Conservation (phyloP, 352 stramenopile species). For the Phytophthora chlamydospora region DNA sequence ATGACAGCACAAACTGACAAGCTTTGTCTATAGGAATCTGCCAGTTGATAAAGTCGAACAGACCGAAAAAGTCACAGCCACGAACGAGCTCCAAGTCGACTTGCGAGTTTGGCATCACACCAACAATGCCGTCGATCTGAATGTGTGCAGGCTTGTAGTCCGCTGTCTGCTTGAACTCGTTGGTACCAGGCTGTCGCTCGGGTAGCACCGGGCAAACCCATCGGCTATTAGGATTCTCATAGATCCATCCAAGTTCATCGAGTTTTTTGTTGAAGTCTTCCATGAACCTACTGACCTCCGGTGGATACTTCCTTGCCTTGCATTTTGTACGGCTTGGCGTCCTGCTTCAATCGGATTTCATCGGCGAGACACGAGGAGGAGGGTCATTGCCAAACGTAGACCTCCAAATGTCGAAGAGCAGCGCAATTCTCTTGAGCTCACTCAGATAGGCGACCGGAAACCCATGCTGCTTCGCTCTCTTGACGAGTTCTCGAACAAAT, state of each 20-base stretch:
- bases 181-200: background rate
- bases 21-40: constrained; percentile 23
- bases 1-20: constrained; percentile 29
- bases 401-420: constrained; percentile 15
- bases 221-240: constrained; percentile 13
- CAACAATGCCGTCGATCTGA: constrained; percentile 16
- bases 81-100: constrained; percentile 13
- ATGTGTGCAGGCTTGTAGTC: constrained; percentile 16
- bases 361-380: constrained; percentile 8
- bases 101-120: constrained; percentile 16
- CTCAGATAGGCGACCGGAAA: constrained; percentile 9
- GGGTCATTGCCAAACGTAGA: constrained; percentile 13
- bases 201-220: constrained; percentile 15
- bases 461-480: background rate
- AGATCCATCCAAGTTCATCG: constrained; percentile 7
- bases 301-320: constrained; percentile 14
- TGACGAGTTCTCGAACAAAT: background rate
- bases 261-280: constrained; percentile 14
- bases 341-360: constrained; percentile 20
- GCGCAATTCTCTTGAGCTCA: constrained; percentile 2
- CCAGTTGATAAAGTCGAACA: constrained; percentile 24
- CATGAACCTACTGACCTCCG: constrained; percentile 6
- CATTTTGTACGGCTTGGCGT: constrained; percentile 16
- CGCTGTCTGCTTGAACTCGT: constrained; percentile 4
- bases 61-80: constrained; percentile 14